Conservation (phyloP, 2,329 filamentous ascomycete genomes). For the Incumbomyces lentus region DNA sequence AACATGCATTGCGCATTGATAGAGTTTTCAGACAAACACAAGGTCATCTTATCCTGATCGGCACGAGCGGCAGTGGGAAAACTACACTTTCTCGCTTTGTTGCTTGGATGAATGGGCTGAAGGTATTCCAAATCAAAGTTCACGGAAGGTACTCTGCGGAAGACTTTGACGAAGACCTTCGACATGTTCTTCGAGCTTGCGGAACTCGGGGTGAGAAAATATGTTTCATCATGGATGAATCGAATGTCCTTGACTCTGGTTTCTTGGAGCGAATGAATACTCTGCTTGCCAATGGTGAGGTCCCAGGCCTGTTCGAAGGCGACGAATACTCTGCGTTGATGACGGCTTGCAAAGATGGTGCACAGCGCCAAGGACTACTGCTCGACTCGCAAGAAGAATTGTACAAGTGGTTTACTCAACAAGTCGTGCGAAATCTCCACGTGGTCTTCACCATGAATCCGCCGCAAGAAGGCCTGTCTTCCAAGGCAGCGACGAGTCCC, state of each 20-base stretch:
- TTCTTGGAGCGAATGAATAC: conserved; percentile 99
- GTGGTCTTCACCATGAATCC: conserved; percentile 99
- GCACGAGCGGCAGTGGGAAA: conserved; percentile 96
- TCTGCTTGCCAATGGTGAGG: conserved; percentile 94
- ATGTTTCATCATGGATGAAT: conserved; percentile 99
- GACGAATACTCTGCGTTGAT: conserved; percentile 97
- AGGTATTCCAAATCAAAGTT: conserved; percentile 99
- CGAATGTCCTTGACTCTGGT: conserved; percentile 94
- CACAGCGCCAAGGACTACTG: conserved; percentile 86
- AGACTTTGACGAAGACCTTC: conserved; percentile 95
- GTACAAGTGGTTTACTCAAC: conserved; percentile 99
- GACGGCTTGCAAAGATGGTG: conserved; percentile 98
- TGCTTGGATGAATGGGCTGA: conserved; percentile 99
- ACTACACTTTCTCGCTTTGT: conserved; percentile 96
- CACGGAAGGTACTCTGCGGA: conserved; percentile 97
- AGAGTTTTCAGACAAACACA: conserved; percentile 97
- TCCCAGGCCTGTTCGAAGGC: conserved; percentile 96
- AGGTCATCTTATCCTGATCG: conserved; percentile 94
- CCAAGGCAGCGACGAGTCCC: conserved; percentile 93
- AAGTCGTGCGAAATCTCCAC: conserved; percentile 97
- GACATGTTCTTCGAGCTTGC: conserved; percentile 83
- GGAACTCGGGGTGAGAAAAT: conserved; percentile 99
- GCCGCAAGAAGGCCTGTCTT: conserved; percentile 85
- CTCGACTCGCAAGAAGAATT: conserved; percentile 96
- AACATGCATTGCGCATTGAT: conserved; percentile 96